Conservation (phyloP, 441 rosid species). For the Biscutella laevigata region DNA sequence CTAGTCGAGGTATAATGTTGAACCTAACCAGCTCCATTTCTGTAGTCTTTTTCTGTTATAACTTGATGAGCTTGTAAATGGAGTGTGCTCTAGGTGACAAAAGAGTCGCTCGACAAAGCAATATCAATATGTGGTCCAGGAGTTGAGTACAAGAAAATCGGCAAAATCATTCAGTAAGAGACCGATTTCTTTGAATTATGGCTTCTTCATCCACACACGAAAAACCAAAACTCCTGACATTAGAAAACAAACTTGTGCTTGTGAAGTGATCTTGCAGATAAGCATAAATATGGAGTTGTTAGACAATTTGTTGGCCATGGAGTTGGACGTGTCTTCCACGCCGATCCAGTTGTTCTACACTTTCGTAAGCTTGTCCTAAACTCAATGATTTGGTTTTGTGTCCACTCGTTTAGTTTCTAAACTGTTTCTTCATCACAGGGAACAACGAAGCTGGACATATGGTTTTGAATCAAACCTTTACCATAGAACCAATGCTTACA, state of each 20-base stretch:
- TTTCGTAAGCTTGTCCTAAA: slow-evolving; percentile 35
- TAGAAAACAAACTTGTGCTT: background rate
- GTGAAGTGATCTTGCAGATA: slow-evolving; percentile 77
- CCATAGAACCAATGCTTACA: slow-evolving; percentile 89
- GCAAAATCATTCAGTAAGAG: slow-evolving; percentile 79
- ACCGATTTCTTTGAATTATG: background rate
- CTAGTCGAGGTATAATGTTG: slow-evolving; percentile 54
- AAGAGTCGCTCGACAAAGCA: slow-evolving; percentile 73
- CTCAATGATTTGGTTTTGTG: background rate
- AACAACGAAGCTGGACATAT: slow-evolving; percentile 62
- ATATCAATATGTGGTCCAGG: slow-evolving; percentile 80
- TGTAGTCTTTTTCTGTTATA: background rate
- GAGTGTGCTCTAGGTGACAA: slow-evolving; percentile 59
- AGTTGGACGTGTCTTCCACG: slow-evolving; percentile 77
- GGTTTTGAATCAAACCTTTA: slow-evolving; percentile 85
- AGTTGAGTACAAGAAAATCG: slow-evolving; percentile 71
- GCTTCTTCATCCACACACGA: background rate
- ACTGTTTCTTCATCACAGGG: slow-evolving; percentile 34
- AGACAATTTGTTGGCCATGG: slow-evolving; percentile 86
- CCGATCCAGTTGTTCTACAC: slow-evolving; percentile 80
- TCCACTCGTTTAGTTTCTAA: background rate
- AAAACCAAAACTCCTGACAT: background rate
- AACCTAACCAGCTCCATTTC: background rate
- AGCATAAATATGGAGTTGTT: slow-evolving; percentile 66
- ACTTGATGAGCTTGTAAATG: slow-evolving; percentile 2